Base-by-base conservation (phyloP, 2,329 filamentous ascomycete species). In the Fusarium kyushuense region DNA sequence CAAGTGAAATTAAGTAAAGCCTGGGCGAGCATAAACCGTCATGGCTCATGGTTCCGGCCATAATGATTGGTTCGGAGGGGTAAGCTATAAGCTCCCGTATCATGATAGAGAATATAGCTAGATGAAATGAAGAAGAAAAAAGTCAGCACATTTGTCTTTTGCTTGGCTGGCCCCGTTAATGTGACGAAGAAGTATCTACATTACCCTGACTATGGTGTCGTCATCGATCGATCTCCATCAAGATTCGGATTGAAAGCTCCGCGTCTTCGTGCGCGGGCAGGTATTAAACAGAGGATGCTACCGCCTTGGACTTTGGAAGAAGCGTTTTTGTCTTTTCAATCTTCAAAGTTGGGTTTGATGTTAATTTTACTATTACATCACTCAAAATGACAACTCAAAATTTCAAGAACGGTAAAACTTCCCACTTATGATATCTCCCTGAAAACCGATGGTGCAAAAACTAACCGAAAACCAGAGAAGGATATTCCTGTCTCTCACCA, bases 391-490 rank as follows among this genome's bases (percentile, higher is more conserved):
- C 70, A 36, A 65, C 68, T 23, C 61, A 68, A n/a, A 62, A 66
- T 36, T 70, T 72, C 49, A 65, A 72, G 48, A 65, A 71, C 40
- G 70, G 71, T 72, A 59, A 17, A 11, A 29, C 16, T 33, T 56
- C 14, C 29, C 16, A 5, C 19, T 6, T 3, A 14, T 12, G 42
- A 43, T n/a, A 23, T 5, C 19, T 17, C 12, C 6, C 13, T 36
- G 3, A 19, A 27, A 10, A 19, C 25, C 19, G 30, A 33, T 16
- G 32, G 3, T 23, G 13, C 25, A 25, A 17, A 8, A 41, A 25
- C 63, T 69, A 17, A 69, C 14, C 35, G 11, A 12, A 84, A 21
- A 84, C 83, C 1, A 82, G 71, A 69, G 41, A 60, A 67, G 46
- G 58, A 73, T 17, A 73, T 76, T 52, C 75, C 75, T 33, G 57